Evolutionary conservation across 768 basidiomycete species (phyloP), one percentile per base, ranked within the genome.

Genomic region (Boletus vinaceobasis): DNA sequence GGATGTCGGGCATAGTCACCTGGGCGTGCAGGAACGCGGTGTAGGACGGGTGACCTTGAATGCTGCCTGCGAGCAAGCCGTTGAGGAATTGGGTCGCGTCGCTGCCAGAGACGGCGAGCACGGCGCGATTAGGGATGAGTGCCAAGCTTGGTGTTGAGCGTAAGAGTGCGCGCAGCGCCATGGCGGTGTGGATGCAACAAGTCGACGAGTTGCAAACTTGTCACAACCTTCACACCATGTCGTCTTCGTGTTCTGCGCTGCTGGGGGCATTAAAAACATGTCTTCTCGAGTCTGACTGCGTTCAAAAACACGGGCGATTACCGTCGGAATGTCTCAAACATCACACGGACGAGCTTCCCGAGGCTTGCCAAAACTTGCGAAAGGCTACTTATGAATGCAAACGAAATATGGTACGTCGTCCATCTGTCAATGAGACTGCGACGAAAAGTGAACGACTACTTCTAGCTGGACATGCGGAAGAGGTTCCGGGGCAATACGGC

Each of bases 381-480:
- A 85, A 83, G 70, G 90, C 90, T 11, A 85, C 88, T 1, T 93
- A 89, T 61, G 90, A 95, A 60, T 96, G 93, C 74, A 96, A 96
- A 71, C 79, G 91, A 55, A 90, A 87, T 40, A 88, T 92, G 89
- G 91, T 92, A 55, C 55, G 84, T 66, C 17, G 8, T 13, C 27
- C 13, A 26, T 21, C 13, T 19, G n/a, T n/a, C n/a, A n/a, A n/a
- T n/a, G 15, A 23, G 21, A 43, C 40, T 13, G 27, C 5, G 31
- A 31, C 55, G 47, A 46, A 39, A 3, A 32, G 21, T 57, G 26
- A 26, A 51, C 46, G 6, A 52, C 0, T 14, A 14, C 33, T 1
- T 37, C 27, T 48, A 92, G 89, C 72, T 92, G 62, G 89, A 92
- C 65, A 92, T 92, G 89, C 79, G 90, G 51, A 90, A 88, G 71